Conservation (phyloP, 495 filamentous ascomycete genomes). For the Evernia prunastri region DNA sequence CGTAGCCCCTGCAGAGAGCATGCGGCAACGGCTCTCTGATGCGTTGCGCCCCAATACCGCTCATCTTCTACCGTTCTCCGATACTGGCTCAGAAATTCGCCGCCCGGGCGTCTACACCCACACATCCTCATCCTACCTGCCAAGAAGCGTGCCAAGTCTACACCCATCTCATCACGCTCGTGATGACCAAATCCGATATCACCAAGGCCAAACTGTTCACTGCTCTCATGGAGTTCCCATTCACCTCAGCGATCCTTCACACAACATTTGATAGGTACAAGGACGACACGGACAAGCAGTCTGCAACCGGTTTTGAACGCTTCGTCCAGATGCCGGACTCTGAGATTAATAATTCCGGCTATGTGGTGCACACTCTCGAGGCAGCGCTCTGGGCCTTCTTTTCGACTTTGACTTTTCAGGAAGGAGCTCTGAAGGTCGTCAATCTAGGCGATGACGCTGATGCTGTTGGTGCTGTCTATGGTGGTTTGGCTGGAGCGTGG, state of each 20-base stretch:
- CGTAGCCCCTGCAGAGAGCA: slow-evolving; percentile 10
- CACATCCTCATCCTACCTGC: slow-evolving; percentile 39
- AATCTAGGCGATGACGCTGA: slow-evolving; percentile 47
- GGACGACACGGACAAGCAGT: background rate
- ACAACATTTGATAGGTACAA: slow-evolving; percentile 15
- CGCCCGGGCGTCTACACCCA: slow-evolving; percentile 29
- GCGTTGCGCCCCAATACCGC: slow-evolving; percentile 38
- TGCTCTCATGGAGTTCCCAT: background rate
- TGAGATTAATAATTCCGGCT: slow-evolving; percentile 37
- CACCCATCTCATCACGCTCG: slow-evolving; percentile 29
- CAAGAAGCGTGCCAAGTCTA: slow-evolving; percentile 40
- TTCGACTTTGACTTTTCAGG: slow-evolving; percentile 34
- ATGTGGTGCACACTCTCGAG: slow-evolving; percentile 43
- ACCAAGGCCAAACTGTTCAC: slow-evolving; percentile 4
- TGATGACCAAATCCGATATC: slow-evolving; percentile 5
- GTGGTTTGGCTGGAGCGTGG: slow-evolving; percentile 41
- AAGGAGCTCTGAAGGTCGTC: slow-evolving; percentile 40
- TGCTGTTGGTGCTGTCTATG: slow-evolving; percentile 46
- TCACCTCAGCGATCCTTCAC: background rate
- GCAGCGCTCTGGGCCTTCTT: slow-evolving; percentile 45
- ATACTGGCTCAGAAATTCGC: slow-evolving; percentile 29
- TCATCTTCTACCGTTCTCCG: slow-evolving; percentile 29
- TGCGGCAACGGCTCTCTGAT: slow-evolving; percentile 46
- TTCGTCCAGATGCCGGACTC: slow-evolving; percentile 22
- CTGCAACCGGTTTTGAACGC: slow-evolving; percentile 10